These are phyloP conservation scores for Kingdonia uniflora DNA, from an alignment of 164 flowering plant genomes.

Conservation along the genomic window DNA sequence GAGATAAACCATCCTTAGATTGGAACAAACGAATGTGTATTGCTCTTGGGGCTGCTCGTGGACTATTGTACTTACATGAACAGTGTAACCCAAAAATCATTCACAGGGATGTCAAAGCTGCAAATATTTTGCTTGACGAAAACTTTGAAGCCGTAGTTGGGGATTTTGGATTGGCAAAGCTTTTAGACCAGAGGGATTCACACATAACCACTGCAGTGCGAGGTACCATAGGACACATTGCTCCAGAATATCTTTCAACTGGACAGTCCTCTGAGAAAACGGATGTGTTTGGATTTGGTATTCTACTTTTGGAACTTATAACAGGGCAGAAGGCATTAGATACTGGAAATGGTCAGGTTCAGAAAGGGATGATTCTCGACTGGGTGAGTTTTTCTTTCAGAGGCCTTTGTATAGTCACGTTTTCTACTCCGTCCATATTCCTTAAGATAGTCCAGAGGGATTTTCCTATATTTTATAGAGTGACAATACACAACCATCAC, in stretches of 20 bases:
- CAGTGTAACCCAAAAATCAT: slow-evolving; percentile 88
- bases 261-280: slow-evolving; percentile 98
- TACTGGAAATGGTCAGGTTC: slow-evolving; percentile 68
- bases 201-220: slow-evolving; percentile 98
- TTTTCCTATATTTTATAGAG: too few species aligned
- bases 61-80: slow-evolving; percentile 85
- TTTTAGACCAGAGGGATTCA: slow-evolving; percentile 73
- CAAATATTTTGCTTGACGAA: slow-evolving; percentile 89
- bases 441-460: too few species aligned
- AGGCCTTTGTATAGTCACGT: too few species aligned
- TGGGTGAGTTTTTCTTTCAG: slow-evolving; percentile 42
- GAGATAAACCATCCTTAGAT: slow-evolving; percentile 60
- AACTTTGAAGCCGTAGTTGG: slow-evolving; percentile 93
- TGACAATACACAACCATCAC: too few species aligned
- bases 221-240: slow-evolving; percentile 93
- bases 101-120: slow-evolving; percentile 97
- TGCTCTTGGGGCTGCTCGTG: slow-evolving; percentile 86
- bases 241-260: slow-evolving; percentile 96
- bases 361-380: slow-evolving; percentile 85
- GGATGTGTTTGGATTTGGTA: slow-evolving; percentile 94
- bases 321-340: slow-evolving; percentile 80
- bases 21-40: slow-evolving; percentile 78
- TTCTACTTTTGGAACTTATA: slow-evolving; percentile 83
- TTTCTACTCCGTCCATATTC: too few species aligned
- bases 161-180: slow-evolving; percentile 94